phyloP scores from a whole-genome alignment of 225 moss, liverwort and hornwort species.

The Lunularia cruciata region DNA sequence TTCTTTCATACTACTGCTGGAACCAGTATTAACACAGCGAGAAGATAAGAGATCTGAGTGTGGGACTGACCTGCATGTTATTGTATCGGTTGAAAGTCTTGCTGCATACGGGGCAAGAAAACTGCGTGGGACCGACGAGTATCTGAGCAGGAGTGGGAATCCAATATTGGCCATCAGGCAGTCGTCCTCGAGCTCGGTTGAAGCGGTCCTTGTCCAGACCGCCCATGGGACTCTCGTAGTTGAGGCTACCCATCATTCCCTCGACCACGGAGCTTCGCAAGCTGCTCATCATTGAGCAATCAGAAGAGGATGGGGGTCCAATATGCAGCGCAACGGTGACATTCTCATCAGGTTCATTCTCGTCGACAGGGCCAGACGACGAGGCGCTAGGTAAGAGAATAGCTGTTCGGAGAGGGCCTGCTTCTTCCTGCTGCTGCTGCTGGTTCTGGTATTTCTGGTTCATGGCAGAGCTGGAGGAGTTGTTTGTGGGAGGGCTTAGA shows the following conservation, averaged over 20 bases:
- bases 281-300: conserved; percentile 21
- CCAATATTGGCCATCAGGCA: conserved; percentile 92
- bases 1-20: too few species aligned
- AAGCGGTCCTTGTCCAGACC: conserved; percentile 65
- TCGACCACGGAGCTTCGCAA: conserved; percentile 32
- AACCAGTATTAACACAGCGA: too few species aligned
- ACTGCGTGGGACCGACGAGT: conserved; percentile 92
- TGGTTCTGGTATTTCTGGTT: conserved; percentile 35
- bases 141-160: conserved; percentile 96
- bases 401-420: conserved; percentile 57
- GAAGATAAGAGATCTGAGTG: not conserved
- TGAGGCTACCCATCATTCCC: conserved; percentile 26
- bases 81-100: conserved; percentile 98
- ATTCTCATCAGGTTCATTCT: conserved; percentile 67
- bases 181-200: conserved; percentile 65
- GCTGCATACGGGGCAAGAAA: conserved; percentile 88
- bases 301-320: conserved; percentile 68
- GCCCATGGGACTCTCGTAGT: conserved; percentile 11
- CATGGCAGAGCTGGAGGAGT: not conserved
- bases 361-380: conserved; percentile 32
- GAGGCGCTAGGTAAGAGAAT: conserved; percentile 58
- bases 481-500: conserved; percentile 75
- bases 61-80: conserved; percentile 75
- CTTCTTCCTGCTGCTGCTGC: conserved; percentile 22
- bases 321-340: conserved; percentile 93